These are phyloP conservation scores for Taphrina flavorubra DNA, from an alignment of 1,139 yeast genomes.

Conservation along the genomic window DNA sequence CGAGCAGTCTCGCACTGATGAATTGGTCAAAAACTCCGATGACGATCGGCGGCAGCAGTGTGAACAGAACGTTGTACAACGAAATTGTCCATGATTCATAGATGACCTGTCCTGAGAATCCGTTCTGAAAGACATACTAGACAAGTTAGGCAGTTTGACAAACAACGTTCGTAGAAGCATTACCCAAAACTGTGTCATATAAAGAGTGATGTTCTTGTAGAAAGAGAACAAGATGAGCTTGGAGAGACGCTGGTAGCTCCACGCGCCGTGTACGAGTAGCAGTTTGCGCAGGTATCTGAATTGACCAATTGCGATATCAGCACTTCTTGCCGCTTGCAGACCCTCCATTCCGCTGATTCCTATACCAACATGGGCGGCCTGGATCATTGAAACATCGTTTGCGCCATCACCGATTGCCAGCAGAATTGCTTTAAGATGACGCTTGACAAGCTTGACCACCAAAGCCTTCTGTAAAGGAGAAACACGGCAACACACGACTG, in stretches of 20 bases:
- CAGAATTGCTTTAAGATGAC: constrained; percentile 70
- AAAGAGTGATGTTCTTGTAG: constrained; percentile 91
- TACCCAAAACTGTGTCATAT: constrained; percentile 96
- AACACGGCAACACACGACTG: constrained; percentile 96
- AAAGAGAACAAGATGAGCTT: constrained; percentile 92
- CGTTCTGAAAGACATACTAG: constrained; percentile 78
- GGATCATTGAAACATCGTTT: constrained; percentile 97
- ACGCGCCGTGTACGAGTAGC: constrained; percentile 90
- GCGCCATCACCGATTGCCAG: constrained; percentile 99
- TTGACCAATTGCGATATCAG: constrained; percentile 96
- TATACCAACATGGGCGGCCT: constrained; percentile 98
- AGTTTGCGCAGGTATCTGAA: constrained; percentile 83
- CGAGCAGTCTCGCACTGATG: constrained; percentile 85
- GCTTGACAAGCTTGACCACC: constrained; percentile 89
- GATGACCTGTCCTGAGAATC: constrained; percentile 92
- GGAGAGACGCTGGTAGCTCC: constrained; percentile 95
- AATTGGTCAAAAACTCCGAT: constrained; percentile 97
- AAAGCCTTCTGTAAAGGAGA: constrained; percentile 97
- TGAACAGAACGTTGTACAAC: constrained; percentile 91
- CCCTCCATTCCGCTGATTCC: constrained; percentile 99
- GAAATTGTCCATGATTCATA: constrained; percentile 98
- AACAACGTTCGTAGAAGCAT: neutral
- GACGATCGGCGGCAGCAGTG: constrained; percentile 94
- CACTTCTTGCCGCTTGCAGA: constrained; percentile 98
- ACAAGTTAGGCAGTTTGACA: neutral